A percentile compares a stretch with the other conserved stretches of the same genome.
These are phyloP conservation scores for Tothia fuscella DNA, from an alignment of 2,329 filamentous ascomycete species.

Conservation along the genomic window DNA sequence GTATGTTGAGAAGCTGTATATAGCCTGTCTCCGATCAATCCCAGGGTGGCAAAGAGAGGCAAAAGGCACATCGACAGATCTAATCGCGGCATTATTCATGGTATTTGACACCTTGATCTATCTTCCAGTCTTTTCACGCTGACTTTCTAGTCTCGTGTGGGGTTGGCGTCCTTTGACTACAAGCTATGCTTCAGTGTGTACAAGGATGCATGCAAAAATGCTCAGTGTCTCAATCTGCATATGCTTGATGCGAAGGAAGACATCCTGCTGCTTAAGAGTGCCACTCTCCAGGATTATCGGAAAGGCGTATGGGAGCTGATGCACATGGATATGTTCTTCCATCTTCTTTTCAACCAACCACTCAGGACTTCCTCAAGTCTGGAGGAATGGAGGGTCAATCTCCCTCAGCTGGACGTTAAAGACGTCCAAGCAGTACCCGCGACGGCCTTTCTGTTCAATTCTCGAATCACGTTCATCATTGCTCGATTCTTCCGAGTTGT, in stretches of 20 bases:
- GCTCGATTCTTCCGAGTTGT: not conserved
- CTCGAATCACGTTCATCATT: not conserved
- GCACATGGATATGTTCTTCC: not conserved
- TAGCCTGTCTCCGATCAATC: not conserved
- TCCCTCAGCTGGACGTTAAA: no score
- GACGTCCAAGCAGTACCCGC: no score
- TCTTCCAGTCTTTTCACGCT: not conserved
- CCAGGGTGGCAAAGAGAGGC: not conserved
- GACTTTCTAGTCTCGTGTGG: not conserved
- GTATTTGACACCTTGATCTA: not conserved
- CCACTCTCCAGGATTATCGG: not conserved
- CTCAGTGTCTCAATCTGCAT: not conserved
- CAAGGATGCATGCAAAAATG: not conserved
- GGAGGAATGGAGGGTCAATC: not conserved
- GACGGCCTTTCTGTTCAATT: not conserved
- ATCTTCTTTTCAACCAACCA: not conserved
- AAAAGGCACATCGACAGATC: not conserved
- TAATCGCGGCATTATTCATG: not conserved
- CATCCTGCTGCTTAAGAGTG: not conserved
- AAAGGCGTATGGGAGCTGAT: not conserved
- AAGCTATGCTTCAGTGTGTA: not conserved
- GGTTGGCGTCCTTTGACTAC: not conserved
- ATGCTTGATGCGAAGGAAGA: not conserved
- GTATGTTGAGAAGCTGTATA: not conserved
- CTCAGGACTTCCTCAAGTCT: not conserved